These are phyloP conservation scores for Ceriops zippeliana DNA, from an alignment of 345 rosid species.

Conservation along the genomic window DNA sequence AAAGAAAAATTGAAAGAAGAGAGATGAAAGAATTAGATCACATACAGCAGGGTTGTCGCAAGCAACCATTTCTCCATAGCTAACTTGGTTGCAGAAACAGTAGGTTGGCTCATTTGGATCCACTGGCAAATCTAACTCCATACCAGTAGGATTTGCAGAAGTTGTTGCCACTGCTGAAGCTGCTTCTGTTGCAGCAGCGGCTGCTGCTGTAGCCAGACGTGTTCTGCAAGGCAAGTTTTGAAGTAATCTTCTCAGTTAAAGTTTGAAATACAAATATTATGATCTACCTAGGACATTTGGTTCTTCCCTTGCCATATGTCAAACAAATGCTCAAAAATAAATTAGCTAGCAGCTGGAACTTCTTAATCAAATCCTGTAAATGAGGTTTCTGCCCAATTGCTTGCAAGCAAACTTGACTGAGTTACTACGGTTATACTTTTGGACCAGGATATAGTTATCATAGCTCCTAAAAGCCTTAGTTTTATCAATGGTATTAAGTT, in stretches of 20 bases:
- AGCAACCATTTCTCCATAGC: constrained; percentile 96
- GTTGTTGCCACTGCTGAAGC: constrained; percentile 40
- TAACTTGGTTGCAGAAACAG: constrained; percentile 92
- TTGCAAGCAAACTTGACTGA: too few species aligned
- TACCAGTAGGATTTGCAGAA: constrained; percentile 55
- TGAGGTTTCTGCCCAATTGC: too few species aligned
- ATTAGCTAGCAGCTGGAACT: too few species aligned
- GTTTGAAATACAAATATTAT: neutral
- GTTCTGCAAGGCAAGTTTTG: constrained; percentile 41
- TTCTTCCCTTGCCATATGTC: too few species aligned
- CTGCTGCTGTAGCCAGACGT: constrained; percentile 50
- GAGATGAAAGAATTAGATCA: constrained; percentile 1
- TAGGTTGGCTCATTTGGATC: constrained; percentile 98
- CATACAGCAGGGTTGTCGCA: constrained; percentile 87
- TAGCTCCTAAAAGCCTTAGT: too few species aligned
- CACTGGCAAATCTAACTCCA: constrained; percentile 89
- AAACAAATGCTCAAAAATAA: too few species aligned
- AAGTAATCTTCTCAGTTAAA: neutral
- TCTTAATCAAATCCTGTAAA: too few species aligned
- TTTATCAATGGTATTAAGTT: too few species aligned
- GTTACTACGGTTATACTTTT: too few species aligned
- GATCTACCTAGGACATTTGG: too few species aligned
- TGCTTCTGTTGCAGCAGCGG: constrained; percentile 25
- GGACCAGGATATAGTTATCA: too few species aligned
- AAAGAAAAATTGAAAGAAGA: neutral